A percentile compares a stretch with the other conserved stretches of the same genome.
Conservation (phyloP, 2,329 filamentous ascomycete genomes). For the Microdochium nivale region DNA sequence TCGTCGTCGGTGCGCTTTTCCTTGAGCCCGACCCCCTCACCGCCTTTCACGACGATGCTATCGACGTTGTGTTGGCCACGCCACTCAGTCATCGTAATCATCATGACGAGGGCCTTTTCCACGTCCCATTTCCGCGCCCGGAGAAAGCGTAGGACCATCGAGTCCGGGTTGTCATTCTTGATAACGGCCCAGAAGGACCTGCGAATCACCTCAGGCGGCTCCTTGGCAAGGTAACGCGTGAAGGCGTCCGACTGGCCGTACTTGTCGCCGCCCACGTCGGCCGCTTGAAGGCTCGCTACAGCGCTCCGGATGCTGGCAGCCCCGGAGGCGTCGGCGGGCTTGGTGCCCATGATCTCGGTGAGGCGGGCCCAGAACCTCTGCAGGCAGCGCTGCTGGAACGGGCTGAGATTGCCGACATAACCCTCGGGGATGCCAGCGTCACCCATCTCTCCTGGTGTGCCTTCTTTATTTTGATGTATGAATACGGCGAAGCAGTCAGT, state of each 20-base stretch:
- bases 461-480: too few species aligned
- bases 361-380: neutral
- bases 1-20: constrained; percentile 14
- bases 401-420: neutral
- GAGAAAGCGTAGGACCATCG: constrained; percentile 28
- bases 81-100: constrained; percentile 28
- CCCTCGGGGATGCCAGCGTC: neutral
- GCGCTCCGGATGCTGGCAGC: neutral
- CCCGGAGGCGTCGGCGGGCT: neutral
- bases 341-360: neutral
- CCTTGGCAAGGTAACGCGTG: constrained; percentile 4
- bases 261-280: constrained; percentile 38
- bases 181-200: constrained; percentile 17
- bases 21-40: constrained; percentile 21
- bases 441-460: neutral
- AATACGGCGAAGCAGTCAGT: too few species aligned
- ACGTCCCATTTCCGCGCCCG: constrained; percentile 31
- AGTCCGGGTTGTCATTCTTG: constrained; percentile 27
- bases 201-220: constrained; percentile 7
- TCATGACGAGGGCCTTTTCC: constrained; percentile 26
- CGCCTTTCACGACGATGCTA: constrained; percentile 19
- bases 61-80: constrained; percentile 23
- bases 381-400: neutral
- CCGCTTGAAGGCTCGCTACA: neutral
- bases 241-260: constrained; percentile 43